Evolutionary conservation across 163 green algal species (phyloP).

Genomic region (Chlorella variabilis): DNA sequence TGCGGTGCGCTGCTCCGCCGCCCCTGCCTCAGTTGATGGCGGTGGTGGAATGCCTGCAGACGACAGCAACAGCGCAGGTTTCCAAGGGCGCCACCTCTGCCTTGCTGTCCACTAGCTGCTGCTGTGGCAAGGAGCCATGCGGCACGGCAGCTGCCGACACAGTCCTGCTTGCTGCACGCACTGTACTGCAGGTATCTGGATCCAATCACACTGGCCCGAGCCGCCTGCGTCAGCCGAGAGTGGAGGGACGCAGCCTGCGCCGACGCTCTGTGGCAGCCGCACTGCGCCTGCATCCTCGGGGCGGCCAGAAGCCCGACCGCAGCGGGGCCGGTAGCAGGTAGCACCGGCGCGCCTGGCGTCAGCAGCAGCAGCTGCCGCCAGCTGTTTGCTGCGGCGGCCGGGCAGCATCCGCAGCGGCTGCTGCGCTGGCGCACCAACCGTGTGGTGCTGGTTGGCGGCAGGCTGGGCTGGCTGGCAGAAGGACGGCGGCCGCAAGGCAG

Average conservation of each 20-base stretch:
- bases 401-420: slow-evolving; percentile 11
- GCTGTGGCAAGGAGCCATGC: no score
- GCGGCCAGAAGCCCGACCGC: background rate
- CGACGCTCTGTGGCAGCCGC: slow-evolving; percentile 1
- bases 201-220: background rate
- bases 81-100: background rate
- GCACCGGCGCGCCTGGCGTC: no score
- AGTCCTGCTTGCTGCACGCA: no score
- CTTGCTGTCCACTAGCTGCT: no score
- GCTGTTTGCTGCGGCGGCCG: background rate
- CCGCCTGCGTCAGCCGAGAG: slow-evolving; percentile 16
- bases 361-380: background rate
- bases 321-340: background rate
- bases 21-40: no score
- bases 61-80: background rate
- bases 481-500: background rate
- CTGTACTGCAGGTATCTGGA: slow-evolving; percentile 22
- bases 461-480: slow-evolving; percentile 14
- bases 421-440: slow-evolving; percentile 28
- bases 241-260: background rate
- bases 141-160: no score
- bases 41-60: background rate
- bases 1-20: background rate
- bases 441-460: background rate
- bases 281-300: background rate